These are phyloP conservation scores for Takashimella koratensis DNA, from an alignment of 1,284 basidiomycete genomes.

Conservation along the genomic window DNA sequence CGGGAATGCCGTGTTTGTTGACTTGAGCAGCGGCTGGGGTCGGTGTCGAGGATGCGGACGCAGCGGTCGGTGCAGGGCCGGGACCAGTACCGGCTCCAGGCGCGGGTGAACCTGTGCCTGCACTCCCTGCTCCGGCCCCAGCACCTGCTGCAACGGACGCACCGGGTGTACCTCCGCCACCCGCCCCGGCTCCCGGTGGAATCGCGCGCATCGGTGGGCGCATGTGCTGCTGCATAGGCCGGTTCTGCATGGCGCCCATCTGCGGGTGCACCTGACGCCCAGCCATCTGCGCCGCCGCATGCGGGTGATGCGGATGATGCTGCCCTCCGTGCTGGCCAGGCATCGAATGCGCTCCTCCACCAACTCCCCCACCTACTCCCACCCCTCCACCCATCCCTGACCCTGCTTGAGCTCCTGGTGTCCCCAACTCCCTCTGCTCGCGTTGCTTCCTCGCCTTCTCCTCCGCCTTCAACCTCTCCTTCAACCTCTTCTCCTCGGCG, in stretches of 20 bases:
- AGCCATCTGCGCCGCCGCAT: too few species aligned
- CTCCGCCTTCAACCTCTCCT: conserved; percentile 37
- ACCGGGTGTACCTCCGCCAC: too few species aligned
- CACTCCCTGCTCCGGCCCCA: too few species aligned
- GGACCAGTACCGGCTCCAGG: background rate
- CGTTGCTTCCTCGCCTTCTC: conserved; percentile 34
- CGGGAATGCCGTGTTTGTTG: conserved; percentile 29
- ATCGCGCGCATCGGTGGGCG: conserved; percentile 1
- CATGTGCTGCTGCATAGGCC: conserved; percentile 10
- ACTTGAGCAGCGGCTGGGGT: conserved; percentile 12
- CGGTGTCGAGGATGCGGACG: background rate
- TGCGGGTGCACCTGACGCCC: conserved; percentile 19
- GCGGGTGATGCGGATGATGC: too few species aligned
- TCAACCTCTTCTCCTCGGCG: conserved; percentile 39
- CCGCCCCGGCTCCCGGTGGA: too few species aligned
- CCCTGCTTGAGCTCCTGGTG: too few species aligned
- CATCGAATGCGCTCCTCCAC: too few species aligned
- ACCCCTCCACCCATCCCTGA: too few species aligned
- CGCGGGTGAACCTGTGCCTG: conserved; percentile 3
- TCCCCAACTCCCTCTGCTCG: conserved; percentile 22
- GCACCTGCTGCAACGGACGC: too few species aligned
- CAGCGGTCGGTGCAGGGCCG: conserved; percentile 8
- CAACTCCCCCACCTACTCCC: too few species aligned
- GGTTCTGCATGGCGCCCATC: too few species aligned
- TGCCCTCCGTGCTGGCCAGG: too few species aligned